Percentiles rank a stretch among this genome's conserved stretches.
Evolutionary conservation across 2,329 filamentous ascomycete genomes (phyloP).

Genomic region (Monilinia polystroma): DNA sequence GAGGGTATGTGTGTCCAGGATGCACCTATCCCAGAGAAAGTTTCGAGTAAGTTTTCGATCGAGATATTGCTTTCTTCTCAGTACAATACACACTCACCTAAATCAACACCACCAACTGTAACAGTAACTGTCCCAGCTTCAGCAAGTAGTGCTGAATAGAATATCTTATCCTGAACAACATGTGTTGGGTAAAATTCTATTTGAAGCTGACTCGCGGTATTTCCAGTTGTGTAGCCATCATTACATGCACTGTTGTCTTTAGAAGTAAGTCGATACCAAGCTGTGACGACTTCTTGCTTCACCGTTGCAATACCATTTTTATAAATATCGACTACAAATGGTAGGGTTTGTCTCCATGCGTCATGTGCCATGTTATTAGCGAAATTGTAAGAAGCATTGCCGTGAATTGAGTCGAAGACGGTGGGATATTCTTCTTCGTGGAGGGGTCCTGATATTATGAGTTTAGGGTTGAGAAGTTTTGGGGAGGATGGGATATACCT

Average conservation of each 20-base stretch:
- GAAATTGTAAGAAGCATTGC: background rate
- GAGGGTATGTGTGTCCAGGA: too few species aligned
- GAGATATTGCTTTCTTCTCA: too few species aligned
- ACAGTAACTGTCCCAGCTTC: background rate
- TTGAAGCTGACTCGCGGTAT: background rate
- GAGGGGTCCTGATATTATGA: background rate
- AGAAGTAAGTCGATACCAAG: conserved; percentile 1
- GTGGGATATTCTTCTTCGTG: background rate
- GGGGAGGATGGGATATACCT: background rate
- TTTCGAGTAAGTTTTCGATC: too few species aligned
- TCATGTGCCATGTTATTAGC: background rate
- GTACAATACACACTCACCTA: background rate
- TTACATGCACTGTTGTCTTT: background rate
- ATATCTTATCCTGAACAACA: background rate
- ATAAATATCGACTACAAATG: background rate
- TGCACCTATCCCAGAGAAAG: too few species aligned
- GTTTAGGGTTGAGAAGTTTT: background rate
- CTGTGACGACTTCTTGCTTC: background rate
- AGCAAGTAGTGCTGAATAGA: background rate
- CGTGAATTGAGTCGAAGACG: background rate
- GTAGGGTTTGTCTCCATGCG: background rate
- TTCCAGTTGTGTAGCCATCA: background rate
- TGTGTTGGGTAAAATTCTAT: background rate
- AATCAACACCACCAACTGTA: background rate
- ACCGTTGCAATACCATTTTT: background rate